Conservation (phyloP, 257 asterid genomes). For the Primulina tabacum region DNA sequence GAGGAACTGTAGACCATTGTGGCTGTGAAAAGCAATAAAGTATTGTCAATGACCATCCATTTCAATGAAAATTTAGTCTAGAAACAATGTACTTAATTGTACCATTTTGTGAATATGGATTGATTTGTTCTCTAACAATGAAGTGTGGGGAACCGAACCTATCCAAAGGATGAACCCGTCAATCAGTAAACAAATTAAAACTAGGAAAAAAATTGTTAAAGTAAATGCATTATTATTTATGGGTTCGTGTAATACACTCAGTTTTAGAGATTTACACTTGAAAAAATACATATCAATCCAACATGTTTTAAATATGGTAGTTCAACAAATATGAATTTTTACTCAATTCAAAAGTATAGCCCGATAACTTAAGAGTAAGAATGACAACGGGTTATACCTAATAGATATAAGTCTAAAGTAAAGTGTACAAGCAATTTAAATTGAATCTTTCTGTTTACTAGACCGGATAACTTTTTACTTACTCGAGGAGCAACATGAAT, state of each 20-base stretch:
- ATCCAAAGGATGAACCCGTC: slow-evolving; percentile 26
- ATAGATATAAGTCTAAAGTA: not conserved
- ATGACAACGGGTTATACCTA: not conserved
- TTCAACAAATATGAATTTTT: not conserved
- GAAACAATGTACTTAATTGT: slow-evolving; percentile 26
- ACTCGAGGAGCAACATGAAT: slow-evolving; percentile 9
- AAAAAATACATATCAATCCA: not conserved
- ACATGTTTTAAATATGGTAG: not conserved
- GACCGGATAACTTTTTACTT: not conserved
- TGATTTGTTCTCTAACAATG: slow-evolving; percentile 64
- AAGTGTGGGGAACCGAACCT: slow-evolving; percentile 87
- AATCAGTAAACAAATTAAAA: slow-evolving; percentile 21
- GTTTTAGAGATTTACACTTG: slow-evolving; percentile 5
- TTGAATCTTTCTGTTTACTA: not conserved
- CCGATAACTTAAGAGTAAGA: not conserved
- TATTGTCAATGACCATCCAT: slow-evolving; percentile 23
- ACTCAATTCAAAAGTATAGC: not conserved
- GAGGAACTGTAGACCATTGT: slow-evolving; percentile 71
- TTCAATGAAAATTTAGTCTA: slow-evolving; percentile 16
- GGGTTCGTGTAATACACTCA: not conserved
- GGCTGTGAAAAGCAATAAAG: slow-evolving; percentile 46
- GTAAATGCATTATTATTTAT: not conserved
- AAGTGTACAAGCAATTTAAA: not conserved
- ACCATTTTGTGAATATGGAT: slow-evolving; percentile 83
- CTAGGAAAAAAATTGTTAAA: not conserved